Evolutionary conservation across 169 alveolate genomes (phyloP), one percentile per base, ranked within the genome.

Genomic region (Eimeria acervulina): DNA sequence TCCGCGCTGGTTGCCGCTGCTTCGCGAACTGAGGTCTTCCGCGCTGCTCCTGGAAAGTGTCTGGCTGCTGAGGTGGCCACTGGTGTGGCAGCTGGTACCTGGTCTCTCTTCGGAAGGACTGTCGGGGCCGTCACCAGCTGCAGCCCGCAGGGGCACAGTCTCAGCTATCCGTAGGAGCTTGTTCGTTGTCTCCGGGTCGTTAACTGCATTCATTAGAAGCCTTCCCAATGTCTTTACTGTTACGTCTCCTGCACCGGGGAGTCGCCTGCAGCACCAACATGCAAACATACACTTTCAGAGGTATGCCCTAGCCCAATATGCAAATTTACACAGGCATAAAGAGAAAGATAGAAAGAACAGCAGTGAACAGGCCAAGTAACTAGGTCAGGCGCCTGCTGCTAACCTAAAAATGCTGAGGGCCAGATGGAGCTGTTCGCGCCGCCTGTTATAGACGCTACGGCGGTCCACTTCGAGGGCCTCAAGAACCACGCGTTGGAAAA

Each of bases 381-480:
- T 44, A 23, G 44, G 38, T 33, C n/a, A 17, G 31, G 91, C 44
- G 19, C 52, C 72, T 28, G 19, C 52, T 51, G 74, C 90, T 81
- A 23, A 93, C 96, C 93, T 42, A 72, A 93, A 93, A 17, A 93
- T 87, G 88, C 72, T 52, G 42, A 42, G 52, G 36, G 55, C 76
- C 28, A 93, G 59, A 42, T 81, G 96, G 19, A 81, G 61, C 80
- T 93, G 96, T 36, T 93, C 96, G 90, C 90, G 68, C 19, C 96
- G 92, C 33, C 96, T 87, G 63, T 59, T 93, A 78, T 93, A 93
- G 66, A 93, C 96, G 93, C 96, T 93, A 38, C 90, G 90, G 66
- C 96, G 92, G 66, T 93, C 96, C 40, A 93, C 96, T 66, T 83
- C 84, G 1, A 93, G 88, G 6, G 96, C 96, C 76, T 93, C 94